A percentile compares a stretch with the other conserved stretches of the same genome.
Conservation (phyloP, 2,329 filamentous ascomycete species). For the Amauroascus verrucosus region DNA sequence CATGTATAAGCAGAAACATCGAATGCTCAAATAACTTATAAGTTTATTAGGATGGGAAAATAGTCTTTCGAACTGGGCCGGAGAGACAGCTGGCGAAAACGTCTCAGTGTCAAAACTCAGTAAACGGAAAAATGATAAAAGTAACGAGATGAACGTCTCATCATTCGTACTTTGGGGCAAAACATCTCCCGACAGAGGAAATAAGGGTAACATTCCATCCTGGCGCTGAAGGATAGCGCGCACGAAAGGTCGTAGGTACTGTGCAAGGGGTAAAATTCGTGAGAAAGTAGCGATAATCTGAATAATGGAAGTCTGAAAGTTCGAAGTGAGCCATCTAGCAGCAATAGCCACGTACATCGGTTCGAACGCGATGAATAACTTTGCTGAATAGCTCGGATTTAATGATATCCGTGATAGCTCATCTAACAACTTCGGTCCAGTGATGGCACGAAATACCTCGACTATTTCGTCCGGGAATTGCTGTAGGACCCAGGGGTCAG, state of each 20-base stretch:
- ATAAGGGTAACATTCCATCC: slow-evolving; percentile 27
- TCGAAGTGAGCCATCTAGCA: slow-evolving; percentile 57
- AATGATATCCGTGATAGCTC: slow-evolving; percentile 60
- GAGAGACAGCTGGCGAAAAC: slow-evolving; percentile 56
- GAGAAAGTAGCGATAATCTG: slow-evolving; percentile 61
- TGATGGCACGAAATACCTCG: slow-evolving; percentile 52
- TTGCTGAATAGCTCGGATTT: slow-evolving; percentile 44
- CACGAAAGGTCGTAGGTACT: slow-evolving; percentile 65
- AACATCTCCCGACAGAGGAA: slow-evolving; percentile 24
- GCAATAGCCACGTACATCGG: slow-evolving; percentile 70
- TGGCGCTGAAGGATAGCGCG: slow-evolving; percentile 39
- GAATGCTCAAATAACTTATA: slow-evolving; percentile 70
- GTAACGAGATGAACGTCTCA: slow-evolving; percentile 34
- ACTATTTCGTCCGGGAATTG: slow-evolving; percentile 61
- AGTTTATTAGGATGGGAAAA: slow-evolving; percentile 50
- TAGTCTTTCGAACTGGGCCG: slow-evolving; percentile 57
- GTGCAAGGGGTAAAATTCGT: slow-evolving; percentile 69
- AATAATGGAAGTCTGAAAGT: slow-evolving; percentile 27
- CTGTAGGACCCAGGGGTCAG: slow-evolving; percentile 42
- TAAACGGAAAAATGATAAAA: slow-evolving; percentile 68
- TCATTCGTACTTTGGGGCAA: slow-evolving; percentile 29
- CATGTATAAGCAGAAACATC: slow-evolving; percentile 69
- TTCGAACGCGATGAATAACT: slow-evolving; percentile 63
- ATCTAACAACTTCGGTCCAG: slow-evolving; percentile 52
- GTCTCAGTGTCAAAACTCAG: slow-evolving; percentile 62